Conservation (phyloP, 306 rosid genomes). For the Pachyrhizus erosus region DNA sequence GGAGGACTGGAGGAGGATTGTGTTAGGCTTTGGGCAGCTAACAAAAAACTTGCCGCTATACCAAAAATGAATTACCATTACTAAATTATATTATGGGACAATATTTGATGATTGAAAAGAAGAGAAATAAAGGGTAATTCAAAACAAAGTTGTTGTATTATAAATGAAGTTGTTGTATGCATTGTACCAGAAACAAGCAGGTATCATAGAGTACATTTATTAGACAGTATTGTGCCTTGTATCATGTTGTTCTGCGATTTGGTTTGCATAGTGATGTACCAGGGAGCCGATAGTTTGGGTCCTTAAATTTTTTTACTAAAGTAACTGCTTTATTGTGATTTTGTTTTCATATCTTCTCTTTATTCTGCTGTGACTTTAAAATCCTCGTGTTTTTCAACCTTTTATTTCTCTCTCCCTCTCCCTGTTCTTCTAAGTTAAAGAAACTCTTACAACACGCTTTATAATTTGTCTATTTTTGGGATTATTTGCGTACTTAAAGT, state of each 20-base stretch:
- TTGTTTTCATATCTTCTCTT: conserved; percentile 1
- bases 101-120: conserved; percentile 11
- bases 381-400: background rate
- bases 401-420: background rate
- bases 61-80: background rate
- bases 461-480: conserved; percentile 1
- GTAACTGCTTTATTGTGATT: background rate
- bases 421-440: background rate
- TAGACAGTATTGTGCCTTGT: background rate
- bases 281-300: background rate
- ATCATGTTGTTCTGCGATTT: background rate
- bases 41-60: background rate
- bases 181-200: background rate
- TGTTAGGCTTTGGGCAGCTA: background rate
- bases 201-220: background rate
- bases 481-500: conserved; percentile 5
- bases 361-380: background rate
- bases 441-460: background rate
- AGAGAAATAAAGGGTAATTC: background rate
- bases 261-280: background rate
- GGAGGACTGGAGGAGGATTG: background rate
- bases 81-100: background rate
- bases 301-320: background rate
- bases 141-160: background rate
- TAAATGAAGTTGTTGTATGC: background rate